These are phyloP conservation scores for Eremomyces bilateralis DNA, from an alignment of 495 filamentous ascomycete species.

Conservation along the genomic window DNA sequence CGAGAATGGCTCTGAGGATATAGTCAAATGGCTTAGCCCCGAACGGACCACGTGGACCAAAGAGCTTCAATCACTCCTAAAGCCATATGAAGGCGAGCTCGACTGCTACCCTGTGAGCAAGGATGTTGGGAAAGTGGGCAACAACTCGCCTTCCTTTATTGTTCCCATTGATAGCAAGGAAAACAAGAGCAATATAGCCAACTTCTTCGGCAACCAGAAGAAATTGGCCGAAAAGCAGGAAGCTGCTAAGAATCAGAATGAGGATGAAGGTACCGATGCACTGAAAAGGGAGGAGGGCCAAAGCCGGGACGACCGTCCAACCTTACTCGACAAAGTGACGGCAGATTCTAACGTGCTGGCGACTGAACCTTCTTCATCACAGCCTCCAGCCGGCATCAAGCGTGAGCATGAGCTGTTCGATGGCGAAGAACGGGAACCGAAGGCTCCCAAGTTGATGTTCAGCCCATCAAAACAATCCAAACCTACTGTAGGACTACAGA, in stretches of 20 bases:
- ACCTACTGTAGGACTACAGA: no score
- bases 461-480: no score
- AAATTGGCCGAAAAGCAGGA: slow-evolving; percentile 18
- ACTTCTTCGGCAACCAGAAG: slow-evolving; percentile 56
- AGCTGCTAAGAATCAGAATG: slow-evolving; percentile 20
- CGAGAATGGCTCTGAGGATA: slow-evolving; percentile 47
- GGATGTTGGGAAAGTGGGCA: slow-evolving; percentile 92
- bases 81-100: slow-evolving; percentile 57
- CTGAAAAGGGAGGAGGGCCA: no score
- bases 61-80: slow-evolving; percentile 54
- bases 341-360: no score
- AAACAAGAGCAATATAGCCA: slow-evolving; percentile 80
- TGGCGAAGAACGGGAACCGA: no score
- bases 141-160: slow-evolving; percentile 64
- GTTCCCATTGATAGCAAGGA: slow-evolving; percentile 60
- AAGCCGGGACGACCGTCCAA: no score
- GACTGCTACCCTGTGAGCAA: slow-evolving; percentile 71
- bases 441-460: no score
- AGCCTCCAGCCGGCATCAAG: no score
- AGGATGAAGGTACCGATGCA: slow-evolving; percentile 15
- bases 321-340: no score
- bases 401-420: no score
- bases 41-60: slow-evolving; percentile 44
- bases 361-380: no score
- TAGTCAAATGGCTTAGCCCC: slow-evolving; percentile 66